Base-by-base conservation (phyloP, 192 early-diverging fungal genomes). In the Backusella liffmaniae region DNA sequence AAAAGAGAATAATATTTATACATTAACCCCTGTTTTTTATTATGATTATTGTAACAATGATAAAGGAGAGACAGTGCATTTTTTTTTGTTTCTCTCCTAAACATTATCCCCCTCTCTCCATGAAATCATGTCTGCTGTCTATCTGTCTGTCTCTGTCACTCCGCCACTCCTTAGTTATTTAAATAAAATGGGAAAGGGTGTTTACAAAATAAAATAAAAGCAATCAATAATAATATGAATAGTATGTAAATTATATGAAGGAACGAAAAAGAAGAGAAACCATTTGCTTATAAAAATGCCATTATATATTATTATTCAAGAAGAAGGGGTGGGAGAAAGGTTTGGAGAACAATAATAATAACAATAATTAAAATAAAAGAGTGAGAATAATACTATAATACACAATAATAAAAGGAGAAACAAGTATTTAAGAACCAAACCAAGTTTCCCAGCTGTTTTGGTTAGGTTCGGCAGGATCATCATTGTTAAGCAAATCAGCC, bases 401-500 rank as follows among this genome's bases (percentile, higher is more conserved):
- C 41, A 72, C 36, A 70, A 23, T 42, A 72, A 30, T 21, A 66
- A 67, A 26, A 21, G 41, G 37, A 46, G 67, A 69, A 15, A n/a
- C 21, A 76, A 56, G 29, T 69, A 29, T 71, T 71, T 51, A 77
- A 21, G 70, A 34, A 65, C 77, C 77, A 75, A 81, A 81, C 80
- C 80, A 81, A n/a, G 80, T 74, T 74, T 81, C 76, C 80, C 80
- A 81, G 53, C 73, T 77, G 39, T 81, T 73, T 36, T 73, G 73
- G 34, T 49, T 76, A 51, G 80, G 67, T 35, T 81, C 75, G 53
- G 80, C 44, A 29, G 80, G 72, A 41, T 81, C 80, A 67, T 81
- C 80, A 67, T 73, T 81, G 62, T 81, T 81, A 26, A 81, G 72
- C 67, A 81, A 66, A 62, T 81, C 80, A 56, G 80, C 72, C 18